A percentile compares a stretch with the other conserved stretches of the same genome.
These are phyloP conservation scores for Fusarium redolens DNA, from an alignment of 2,329 filamentous ascomycete genomes.

Conservation along the genomic window DNA sequence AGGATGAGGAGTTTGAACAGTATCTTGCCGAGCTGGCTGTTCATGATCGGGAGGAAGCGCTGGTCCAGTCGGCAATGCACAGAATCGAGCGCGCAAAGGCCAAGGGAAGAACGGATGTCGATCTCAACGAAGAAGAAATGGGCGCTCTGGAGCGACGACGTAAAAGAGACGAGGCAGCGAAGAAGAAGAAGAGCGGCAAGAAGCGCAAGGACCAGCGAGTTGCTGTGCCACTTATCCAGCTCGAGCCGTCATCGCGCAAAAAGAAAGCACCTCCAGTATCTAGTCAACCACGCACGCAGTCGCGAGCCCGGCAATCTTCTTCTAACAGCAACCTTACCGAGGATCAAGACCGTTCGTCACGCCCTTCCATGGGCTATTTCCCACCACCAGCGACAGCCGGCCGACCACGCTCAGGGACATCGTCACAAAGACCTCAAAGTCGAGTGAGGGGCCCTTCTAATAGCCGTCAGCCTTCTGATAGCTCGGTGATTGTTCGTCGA, in stretches of 20 bases:
- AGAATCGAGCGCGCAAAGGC: constrained; percentile 83
- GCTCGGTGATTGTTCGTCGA: constrained; percentile 49
- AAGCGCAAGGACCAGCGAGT: constrained; percentile 60
- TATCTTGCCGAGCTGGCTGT: constrained; percentile 67
- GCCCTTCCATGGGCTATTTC: constrained; percentile 65
- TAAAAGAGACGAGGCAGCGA: constrained; percentile 63
- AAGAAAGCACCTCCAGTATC: constrained; percentile 44
- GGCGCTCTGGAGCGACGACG: constrained; percentile 79
- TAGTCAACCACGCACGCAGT: constrained; percentile 47
- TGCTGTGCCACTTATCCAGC: constrained; percentile 64
- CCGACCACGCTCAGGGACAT: constrained; percentile 56
- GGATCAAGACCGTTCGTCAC: constrained; percentile 50
- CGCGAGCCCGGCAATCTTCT: constrained; percentile 53
- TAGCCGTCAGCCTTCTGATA: constrained; percentile 60
- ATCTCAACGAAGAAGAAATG: constrained; percentile 82
- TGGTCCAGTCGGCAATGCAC: constrained; percentile 82
- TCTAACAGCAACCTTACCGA: constrained; percentile 52
- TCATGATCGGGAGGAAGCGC: constrained; percentile 75
- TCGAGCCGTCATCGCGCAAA: constrained; percentile 58
- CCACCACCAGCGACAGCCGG: constrained; percentile 57
- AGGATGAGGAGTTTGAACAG: constrained; percentile 55
- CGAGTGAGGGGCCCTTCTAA: constrained; percentile 48
- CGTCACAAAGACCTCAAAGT: constrained; percentile 53
- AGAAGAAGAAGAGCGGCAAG: constrained; percentile 50
- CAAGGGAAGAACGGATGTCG: constrained; percentile 81